Conservation (phyloP, 2,329 filamentous ascomycete species). For the Chaetothyriales sp. region DNA sequence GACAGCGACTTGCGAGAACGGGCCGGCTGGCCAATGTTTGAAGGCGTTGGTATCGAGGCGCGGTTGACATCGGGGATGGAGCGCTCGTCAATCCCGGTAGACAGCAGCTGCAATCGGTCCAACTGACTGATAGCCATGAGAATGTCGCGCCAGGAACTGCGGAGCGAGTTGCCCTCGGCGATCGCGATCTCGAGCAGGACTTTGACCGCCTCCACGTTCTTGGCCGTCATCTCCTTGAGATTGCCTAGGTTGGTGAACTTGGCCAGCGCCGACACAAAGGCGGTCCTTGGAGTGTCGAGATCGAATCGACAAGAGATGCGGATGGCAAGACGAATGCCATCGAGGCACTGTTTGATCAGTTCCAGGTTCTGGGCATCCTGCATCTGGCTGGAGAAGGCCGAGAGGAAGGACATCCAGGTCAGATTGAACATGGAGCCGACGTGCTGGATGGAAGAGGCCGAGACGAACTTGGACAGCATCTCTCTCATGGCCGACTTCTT, state of each 20-base stretch:
- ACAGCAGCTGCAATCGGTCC: slow-evolving; percentile 86
- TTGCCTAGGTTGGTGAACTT: slow-evolving; percentile 95
- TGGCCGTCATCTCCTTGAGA: slow-evolving; percentile 82
- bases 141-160: slow-evolving; percentile 87
- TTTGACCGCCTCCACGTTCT: slow-evolving; percentile 90
- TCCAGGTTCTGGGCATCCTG: slow-evolving; percentile 89
- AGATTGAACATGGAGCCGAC: slow-evolving; percentile 98
- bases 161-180: slow-evolving; percentile 77
- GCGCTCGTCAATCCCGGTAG: slow-evolving; percentile 83
- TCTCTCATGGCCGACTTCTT: slow-evolving; percentile 59
- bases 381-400: slow-evolving; percentile 79
- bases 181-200: slow-evolving; percentile 82
- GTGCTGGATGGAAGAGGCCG: slow-evolving; percentile 84
- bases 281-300: slow-evolving; percentile 78
- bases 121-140: slow-evolving; percentile 91
- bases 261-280: slow-evolving; percentile 82
- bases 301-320: slow-evolving; percentile 89
- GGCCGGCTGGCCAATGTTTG: slow-evolving; percentile 35
- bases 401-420: slow-evolving; percentile 98
- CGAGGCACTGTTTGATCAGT: slow-evolving; percentile 80
- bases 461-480: slow-evolving; percentile 62
- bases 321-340: slow-evolving; percentile 87
- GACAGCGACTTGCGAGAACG: slow-evolving; percentile 55
- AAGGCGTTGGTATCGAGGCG: slow-evolving; percentile 52
- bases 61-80: slow-evolving; percentile 83